A percentile compares a stretch with the other conserved stretches of the same genome.
These are phyloP conservation scores for Penstemon eatonii DNA, from an alignment of 257 asterid genomes.

Conservation along the genomic window DNA sequence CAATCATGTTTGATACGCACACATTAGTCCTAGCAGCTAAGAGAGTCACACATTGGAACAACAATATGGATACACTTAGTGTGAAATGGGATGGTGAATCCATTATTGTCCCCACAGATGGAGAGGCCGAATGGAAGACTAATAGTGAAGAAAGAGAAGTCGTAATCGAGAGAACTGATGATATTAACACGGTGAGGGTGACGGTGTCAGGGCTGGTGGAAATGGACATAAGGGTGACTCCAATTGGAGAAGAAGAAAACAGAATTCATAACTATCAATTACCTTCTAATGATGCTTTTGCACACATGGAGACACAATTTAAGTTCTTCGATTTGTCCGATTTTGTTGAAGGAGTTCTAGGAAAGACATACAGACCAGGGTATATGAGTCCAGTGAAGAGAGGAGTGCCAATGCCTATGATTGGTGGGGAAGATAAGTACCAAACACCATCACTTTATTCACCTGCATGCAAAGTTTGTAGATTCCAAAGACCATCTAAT, in stretches of 20 bases:
- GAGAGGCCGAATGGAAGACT: conserved; percentile 56
- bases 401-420: conserved; percentile 68
- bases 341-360: conserved; percentile 57
- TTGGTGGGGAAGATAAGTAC: conserved; percentile 80
- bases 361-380: conserved; percentile 65
- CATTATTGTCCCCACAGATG: conserved; percentile 41
- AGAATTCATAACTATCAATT: conserved; percentile 58
- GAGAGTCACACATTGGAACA: conserved; percentile 51
- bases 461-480: conserved; percentile 55
- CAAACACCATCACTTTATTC: conserved; percentile 56
- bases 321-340: conserved; percentile 52
- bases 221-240: conserved; percentile 48
- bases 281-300: conserved; percentile 53
- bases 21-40: conserved; percentile 56
- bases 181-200: conserved; percentile 52
- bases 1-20: conserved; percentile 59
- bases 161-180: conserved; percentile 59
- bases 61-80: conserved; percentile 44
- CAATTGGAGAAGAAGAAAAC: conserved; percentile 56
- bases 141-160: conserved; percentile 38
- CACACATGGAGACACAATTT: conserved; percentile 69
- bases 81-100: conserved; percentile 51
- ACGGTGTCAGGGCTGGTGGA: conserved; percentile 40
- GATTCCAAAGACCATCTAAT: conserved; percentile 44
- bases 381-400: conserved; percentile 59